Conservation (phyloP, 371 early-diverging fungal species). For the Cokeromyces recurvatus region DNA sequence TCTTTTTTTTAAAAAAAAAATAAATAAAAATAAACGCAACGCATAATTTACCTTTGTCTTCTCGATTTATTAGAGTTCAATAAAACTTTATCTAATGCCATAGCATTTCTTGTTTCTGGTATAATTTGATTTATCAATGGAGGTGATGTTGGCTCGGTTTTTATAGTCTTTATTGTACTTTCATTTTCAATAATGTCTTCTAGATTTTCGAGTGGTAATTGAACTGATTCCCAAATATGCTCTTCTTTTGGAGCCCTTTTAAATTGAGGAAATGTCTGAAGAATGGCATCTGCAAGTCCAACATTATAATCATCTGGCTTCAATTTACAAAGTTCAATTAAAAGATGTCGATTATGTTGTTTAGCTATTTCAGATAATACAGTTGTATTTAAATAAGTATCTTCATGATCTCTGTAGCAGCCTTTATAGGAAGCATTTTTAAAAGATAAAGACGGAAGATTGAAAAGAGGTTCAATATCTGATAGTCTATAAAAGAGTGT, state of each 20-base stretch:
- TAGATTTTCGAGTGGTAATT: constrained; percentile 14
- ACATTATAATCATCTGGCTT: constrained; percentile 20
- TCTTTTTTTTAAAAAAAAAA: not conserved
- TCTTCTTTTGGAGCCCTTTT: constrained; percentile 21
- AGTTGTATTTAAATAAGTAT: constrained; percentile 18
- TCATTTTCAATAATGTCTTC: constrained; percentile 6
- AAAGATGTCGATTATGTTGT: constrained; percentile 4
- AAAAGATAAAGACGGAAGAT: constrained; percentile 12
- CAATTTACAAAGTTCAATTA: constrained; percentile 23
- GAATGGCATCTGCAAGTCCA: constrained; percentile 18
- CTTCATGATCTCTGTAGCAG: constrained; percentile 22
- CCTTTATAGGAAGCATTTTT: constrained; percentile 6
- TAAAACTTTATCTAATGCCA: constrained; percentile 23
- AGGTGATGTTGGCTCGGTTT: constrained; percentile 20
- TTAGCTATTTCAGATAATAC: constrained; percentile 16
- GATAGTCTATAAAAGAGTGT: constrained; percentile 18
- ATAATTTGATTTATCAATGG: not conserved
- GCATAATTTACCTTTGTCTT: constrained; percentile 17
- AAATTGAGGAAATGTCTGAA: constrained; percentile 18
- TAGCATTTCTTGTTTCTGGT: constrained; percentile 17
- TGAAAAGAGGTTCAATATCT: constrained; percentile 20
- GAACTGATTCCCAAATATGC: constrained; percentile 22
- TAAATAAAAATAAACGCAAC: too few relatives aligned
- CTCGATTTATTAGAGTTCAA: constrained; percentile 11
- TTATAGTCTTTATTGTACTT: constrained; percentile 1